Evolutionary conservation across 2,329 filamentous ascomycete species (phyloP).

Genomic region (Lachnellula arida): DNA sequence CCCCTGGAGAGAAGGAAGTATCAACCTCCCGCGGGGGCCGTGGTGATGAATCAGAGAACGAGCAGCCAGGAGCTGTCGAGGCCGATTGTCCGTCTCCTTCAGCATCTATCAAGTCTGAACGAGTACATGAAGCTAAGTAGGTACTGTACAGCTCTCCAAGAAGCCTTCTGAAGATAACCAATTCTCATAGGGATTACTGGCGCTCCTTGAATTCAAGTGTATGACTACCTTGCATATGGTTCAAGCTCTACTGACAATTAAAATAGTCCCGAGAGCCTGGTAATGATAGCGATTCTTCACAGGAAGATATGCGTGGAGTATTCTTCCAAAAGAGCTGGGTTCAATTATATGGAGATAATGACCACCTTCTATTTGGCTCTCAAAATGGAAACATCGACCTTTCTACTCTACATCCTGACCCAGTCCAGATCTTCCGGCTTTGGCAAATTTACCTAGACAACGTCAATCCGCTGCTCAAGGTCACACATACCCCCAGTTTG

Average conservation of each 20-base stretch:
- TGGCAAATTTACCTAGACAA: conserved; percentile 74
- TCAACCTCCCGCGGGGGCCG: neutral
- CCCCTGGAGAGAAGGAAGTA: conserved; percentile 10
- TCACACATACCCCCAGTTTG: conserved; percentile 66
- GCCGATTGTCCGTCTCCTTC: conserved; percentile 21
- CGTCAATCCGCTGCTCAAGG: conserved; percentile 68
- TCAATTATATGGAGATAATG: conserved; percentile 37
- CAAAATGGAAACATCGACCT: conserved; percentile 39
- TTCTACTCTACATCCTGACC: conserved; percentile 50
- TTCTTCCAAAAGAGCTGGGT: conserved; percentile 44
- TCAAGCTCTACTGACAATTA: conserved; percentile 13
- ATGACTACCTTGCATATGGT: conserved; percentile 13
- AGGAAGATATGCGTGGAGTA: conserved; percentile 34
- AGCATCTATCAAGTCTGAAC: conserved; percentile 27
- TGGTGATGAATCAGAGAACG: conserved; percentile 25
- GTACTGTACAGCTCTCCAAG: conserved; percentile 1
- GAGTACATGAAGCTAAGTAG: conserved; percentile 31
- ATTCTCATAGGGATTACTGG: conserved; percentile 41
- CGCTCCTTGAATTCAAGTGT: conserved; percentile 41
- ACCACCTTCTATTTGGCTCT: conserved; percentile 50
- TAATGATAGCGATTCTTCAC: conserved; percentile 30
- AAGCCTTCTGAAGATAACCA: conserved; percentile 18
- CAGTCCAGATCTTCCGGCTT: conserved; percentile 62
- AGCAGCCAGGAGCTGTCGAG: conserved; percentile 19
- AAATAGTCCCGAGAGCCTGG: conserved; percentile 28